Base-by-base conservation (phyloP, 441 rosid species). In the Pelargonium citronellum region DNA sequence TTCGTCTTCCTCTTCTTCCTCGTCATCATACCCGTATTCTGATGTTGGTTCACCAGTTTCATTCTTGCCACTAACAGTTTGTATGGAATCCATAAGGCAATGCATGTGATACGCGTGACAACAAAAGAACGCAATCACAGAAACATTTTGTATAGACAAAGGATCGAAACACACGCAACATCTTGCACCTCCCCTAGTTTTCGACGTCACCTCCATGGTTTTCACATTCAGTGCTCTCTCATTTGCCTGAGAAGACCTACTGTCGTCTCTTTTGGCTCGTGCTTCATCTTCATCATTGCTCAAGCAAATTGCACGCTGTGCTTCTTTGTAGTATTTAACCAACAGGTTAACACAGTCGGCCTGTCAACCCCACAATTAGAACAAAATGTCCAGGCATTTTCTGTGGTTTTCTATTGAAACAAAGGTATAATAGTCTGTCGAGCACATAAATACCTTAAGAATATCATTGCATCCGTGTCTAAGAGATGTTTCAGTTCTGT, bases 161-260 rank as follows among this genome's bases (percentile, higher is more conserved):
- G 92, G 92, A 34, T 92, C 97, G 8, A 95, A 95, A 79, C 99
- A 95, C 74, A 95, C 85, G 88, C 99, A 91, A 72, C 98, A 95
- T 78, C 98, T 86, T 64, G 92, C 85, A 65, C 85, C 91, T 70
- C 95, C 98, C 44, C 87, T 83, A n/a, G 95, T 92, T 87, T 86
- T 95, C 27, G 99, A 87, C 86, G 91, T 92, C n/a, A 89, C 88
- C 73, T 84, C 96, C 79, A 89, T 80, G 76, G 73, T 81, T 78
- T 78, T 86, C 20, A 77, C 64, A 67, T 77, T 81, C n/a, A 44
- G 55, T 27, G 78, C 66, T 76, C 83, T 87, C 60, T 80, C 95
- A 15, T 64, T 69, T 53, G 78, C 81, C 78, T 74, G 90, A 67
- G 87, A 79, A 69, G 76, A 72, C 77, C 80, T 75, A 43, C 57